phyloP scores from a whole-genome alignment of 768 basidiomycete genomes.

The Cystobasidium onofrii region DNA sequence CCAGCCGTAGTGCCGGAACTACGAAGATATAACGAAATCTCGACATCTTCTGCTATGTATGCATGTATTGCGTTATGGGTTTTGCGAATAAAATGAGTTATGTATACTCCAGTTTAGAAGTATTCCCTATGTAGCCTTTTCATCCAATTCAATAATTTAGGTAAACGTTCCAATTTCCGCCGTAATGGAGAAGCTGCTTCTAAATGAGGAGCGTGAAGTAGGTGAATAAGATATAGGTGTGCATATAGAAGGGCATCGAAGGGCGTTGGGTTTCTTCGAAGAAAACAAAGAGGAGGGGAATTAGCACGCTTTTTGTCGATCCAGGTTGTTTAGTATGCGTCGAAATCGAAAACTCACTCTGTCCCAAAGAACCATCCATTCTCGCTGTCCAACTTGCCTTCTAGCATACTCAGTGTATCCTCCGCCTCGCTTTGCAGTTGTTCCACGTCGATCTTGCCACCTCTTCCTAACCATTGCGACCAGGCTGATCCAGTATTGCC shows the following conservation, averaged over 20 bases:
- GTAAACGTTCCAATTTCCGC: conserved; percentile 2
- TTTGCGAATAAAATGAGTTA: background rate
- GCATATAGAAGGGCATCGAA: conserved; percentile 27
- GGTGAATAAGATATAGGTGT: conserved; percentile 18
- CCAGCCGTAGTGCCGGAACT: too few species aligned
- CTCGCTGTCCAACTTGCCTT: conserved; percentile 12
- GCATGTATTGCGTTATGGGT: too few species aligned
- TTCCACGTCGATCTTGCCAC: background rate
- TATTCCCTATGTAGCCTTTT: conserved; percentile 18
- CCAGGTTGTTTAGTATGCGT: too few species aligned
- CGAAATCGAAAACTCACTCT: too few species aligned
- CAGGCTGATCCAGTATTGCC: background rate
- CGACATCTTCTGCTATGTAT: too few species aligned
- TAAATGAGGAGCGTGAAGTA: conserved; percentile 21
- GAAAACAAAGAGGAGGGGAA: background rate
- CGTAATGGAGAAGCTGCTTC: conserved; percentile 5
- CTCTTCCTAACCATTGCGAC: background rate
- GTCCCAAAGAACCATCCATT: conserved; percentile 27
- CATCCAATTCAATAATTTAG: conserved; percentile 18
- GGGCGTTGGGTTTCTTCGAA: conserved; percentile 6
- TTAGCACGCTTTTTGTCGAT: too few species aligned
- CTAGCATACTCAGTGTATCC: conserved; percentile 2
- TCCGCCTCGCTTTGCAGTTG: conserved; percentile 11
- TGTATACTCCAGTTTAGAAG: conserved; percentile 13
- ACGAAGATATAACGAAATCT: too few species aligned